Base-by-base conservation (phyloP, 2,329 filamentous ascomycete genomes). In the Botryotinia convoluta region DNA sequence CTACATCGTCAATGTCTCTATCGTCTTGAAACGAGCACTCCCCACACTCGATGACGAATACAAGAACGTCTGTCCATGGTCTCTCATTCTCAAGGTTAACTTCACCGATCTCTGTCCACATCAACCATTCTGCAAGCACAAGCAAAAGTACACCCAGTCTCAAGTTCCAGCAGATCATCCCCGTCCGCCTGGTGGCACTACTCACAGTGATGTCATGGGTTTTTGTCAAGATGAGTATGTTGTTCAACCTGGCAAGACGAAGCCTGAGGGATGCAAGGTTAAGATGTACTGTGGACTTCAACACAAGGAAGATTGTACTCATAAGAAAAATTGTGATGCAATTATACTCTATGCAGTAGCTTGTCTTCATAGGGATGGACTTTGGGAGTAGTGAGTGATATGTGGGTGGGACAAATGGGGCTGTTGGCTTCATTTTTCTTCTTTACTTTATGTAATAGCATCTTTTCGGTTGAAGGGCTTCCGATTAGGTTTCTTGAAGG, bases 361-460 rank as follows among this genome's bases (percentile, higher is more conserved):
- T 61, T 61, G 59, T 39, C 59, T 61, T n/a, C 59, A 61, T 39
- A 61, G 59, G 32, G 59, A 61, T 61, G 35, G 59, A 61, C 59
- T 61, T 39, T 61, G 59, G 59, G 59, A 61, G 32, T 61, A 61
- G 51, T 37, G 20, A 61, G 35, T 39, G 3, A 12, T 39, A 39
- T 26, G 12, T 39, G 35, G 6, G 22, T 61, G 10, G 59, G 26
- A 16, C 5, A 61, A 37, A 26, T 39, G 5, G 22, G 12, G 7
- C 35, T 37, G 4, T 35, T 0, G 7, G 35, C 59, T 61, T 39
- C 35, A 9, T 39, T 61, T n/a, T 39, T 1, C 35, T 16, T 14
- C 9, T 14, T 37, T 37, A 6, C 57, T 60, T 6, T 14, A 20
- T 26, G 22, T 16, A 18, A 61, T 39, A 39, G 35, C 2, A 7